Percentiles rank a stretch among this genome's conserved stretches.
phyloP scores from a whole-genome alignment of 306 rosid species.

The Malus sieversii region DNA sequence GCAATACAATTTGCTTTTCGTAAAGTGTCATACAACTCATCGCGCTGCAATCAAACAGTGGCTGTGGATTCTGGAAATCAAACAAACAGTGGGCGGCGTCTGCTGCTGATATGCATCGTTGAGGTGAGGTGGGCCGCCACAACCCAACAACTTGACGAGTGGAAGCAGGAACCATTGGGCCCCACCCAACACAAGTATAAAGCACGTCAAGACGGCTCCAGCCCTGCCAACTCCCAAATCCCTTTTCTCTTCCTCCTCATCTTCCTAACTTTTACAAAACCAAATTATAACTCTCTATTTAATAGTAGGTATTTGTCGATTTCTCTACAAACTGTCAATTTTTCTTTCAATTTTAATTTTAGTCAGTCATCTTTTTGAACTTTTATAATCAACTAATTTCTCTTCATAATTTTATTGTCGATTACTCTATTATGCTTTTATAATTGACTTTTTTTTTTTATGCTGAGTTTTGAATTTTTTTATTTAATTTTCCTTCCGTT shows the following conservation, averaged over 20 bases:
- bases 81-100: not conserved
- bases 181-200: not conserved
- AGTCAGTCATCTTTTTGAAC: fast-evolving
- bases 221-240: not conserved
- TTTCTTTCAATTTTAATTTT: too few relatives aligned
- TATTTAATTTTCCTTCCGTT: too few relatives aligned
- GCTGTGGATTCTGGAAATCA: too few relatives aligned
- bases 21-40: slow-evolving; percentile 4
- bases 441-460: too few relatives aligned
- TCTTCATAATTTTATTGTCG: fast-evolving
- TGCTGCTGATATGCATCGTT: not conserved
- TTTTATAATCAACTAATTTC: fast-evolving
- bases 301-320: too few relatives aligned
- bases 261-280: not conserved
- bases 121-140: not conserved
- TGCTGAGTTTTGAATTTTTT: fast-evolving
- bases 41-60: not conserved
- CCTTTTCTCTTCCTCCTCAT: not conserved
- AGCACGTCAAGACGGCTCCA: not conserved
- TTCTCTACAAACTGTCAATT: too few relatives aligned
- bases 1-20: not conserved
- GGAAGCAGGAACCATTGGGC: not conserved
- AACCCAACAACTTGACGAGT: not conserved
- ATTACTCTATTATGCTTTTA: too few relatives aligned
- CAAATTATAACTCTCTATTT: too few relatives aligned